Evolutionary conservation across 2,329 filamentous ascomycete species (phyloP).

Genomic region (Colletotrichum graminicola): DNA sequence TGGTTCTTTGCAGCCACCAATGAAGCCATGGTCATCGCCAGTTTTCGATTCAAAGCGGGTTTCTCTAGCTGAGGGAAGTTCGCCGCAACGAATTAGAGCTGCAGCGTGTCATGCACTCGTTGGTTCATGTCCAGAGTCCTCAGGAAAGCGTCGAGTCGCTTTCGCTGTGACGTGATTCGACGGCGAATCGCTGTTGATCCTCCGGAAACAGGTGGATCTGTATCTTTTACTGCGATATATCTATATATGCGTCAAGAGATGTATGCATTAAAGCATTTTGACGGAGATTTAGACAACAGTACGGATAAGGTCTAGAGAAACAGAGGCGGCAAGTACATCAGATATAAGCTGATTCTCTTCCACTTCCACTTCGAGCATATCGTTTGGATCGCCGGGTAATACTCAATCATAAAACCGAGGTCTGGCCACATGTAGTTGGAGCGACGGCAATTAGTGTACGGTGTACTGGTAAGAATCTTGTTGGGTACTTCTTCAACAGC

Average conservation of each 20-base stretch:
- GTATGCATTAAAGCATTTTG: not conserved
- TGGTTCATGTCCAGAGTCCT: not conserved
- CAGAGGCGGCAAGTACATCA: not conserved
- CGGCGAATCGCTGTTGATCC: not conserved
- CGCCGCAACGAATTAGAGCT: not conserved
- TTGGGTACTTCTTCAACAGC: not conserved
- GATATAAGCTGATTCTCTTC: not conserved
- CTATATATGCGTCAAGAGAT: not conserved
- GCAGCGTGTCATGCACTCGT: not conserved
- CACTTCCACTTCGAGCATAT: not conserved
- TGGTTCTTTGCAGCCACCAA: slow-evolving; percentile 80
- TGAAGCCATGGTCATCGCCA: slow-evolving; percentile 60
- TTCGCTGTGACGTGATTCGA: not conserved
- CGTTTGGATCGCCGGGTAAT: not conserved
- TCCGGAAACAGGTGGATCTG: not conserved
- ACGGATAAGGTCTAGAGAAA: too few species aligned
- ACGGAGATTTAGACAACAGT: not conserved
- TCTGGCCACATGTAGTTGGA: not conserved
- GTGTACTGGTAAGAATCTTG: not conserved
- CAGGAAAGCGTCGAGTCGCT: not conserved
- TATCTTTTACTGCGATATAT: not conserved
- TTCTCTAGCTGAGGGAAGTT: not conserved
- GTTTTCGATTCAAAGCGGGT: not conserved
- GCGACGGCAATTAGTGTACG: not conserved
- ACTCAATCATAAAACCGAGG: not conserved